Evolutionary conservation across 805 yeast species (phyloP).

Genomic region (Ogataea neopini): DNA sequence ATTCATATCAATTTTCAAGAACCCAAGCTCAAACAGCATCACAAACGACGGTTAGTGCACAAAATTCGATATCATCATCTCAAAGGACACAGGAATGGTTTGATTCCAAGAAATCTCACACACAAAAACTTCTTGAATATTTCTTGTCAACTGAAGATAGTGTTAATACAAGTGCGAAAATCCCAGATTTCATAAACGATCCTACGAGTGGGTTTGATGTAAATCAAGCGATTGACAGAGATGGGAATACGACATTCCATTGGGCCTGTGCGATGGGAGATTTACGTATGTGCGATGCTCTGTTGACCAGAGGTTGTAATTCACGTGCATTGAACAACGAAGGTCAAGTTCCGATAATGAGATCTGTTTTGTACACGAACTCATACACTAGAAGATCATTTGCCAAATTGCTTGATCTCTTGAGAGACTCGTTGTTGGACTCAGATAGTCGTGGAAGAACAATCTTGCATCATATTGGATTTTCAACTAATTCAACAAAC

Average conservation of each 20-base stretch:
- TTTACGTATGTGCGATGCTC: slow-evolving; percentile 69
- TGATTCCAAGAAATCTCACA: slow-evolving; percentile 41
- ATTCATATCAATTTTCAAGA: slow-evolving; percentile 5
- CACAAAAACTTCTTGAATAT: slow-evolving; percentile 50
- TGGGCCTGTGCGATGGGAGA: slow-evolving; percentile 98
- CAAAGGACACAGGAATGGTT: slow-evolving; percentile 21
- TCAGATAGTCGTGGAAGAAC: slow-evolving; percentile 75
- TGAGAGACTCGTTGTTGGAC: slow-evolving; percentile 76
- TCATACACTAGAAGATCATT: slow-evolving; percentile 80
- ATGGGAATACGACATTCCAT: slow-evolving; percentile 92
- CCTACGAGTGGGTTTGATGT: slow-evolving; percentile 69
- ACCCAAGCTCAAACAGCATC: slow-evolving; percentile 11
- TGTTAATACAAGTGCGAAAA: slow-evolving; percentile 26
- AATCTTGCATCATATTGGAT: slow-evolving; percentile 82
- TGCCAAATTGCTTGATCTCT: slow-evolving; percentile 70
- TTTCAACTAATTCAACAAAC: slow-evolving; percentile 61
- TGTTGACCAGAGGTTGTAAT: slow-evolving; percentile 76
- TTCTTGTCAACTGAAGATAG: slow-evolving; percentile 60
- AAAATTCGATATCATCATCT: background rate
- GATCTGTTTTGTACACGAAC: slow-evolving; percentile 84
- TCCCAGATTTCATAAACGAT: slow-evolving; percentile 65
- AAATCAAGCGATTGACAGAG: slow-evolving; percentile 85
- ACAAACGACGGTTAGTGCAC: slow-evolving; percentile 6
- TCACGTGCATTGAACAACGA: slow-evolving; percentile 56
- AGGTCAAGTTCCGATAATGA: slow-evolving; percentile 87